Percentiles rank a stretch among this genome's conserved stretches.
Evolutionary conservation across 1,284 basidiomycete genomes (phyloP).

Genomic region (Ustilago trichophora): DNA sequence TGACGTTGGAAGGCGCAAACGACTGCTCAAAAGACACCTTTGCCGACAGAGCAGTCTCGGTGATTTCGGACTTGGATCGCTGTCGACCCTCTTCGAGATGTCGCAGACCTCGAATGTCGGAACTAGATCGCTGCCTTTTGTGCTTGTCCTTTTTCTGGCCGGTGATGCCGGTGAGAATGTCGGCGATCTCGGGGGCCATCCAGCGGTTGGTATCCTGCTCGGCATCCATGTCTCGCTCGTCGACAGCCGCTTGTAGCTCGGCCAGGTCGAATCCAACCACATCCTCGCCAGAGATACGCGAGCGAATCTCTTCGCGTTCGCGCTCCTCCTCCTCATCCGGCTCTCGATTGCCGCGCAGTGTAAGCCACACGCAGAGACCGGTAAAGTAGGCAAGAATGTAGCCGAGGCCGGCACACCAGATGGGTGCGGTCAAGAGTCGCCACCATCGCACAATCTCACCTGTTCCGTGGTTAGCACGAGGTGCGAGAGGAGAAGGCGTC

Average conservation of each 20-base stretch:
- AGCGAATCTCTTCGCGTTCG: conserved; percentile 41
- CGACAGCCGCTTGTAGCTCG: conserved; percentile 34
- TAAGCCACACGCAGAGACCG: conserved; percentile 58
- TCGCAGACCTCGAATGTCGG: conserved; percentile 1
- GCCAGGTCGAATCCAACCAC: conserved; percentile 31
- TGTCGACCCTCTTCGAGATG: conserved; percentile 16
- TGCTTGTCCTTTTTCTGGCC: conserved; percentile 43
- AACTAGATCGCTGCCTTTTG: conserved; percentile 4
- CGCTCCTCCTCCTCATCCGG: conserved; percentile 47
- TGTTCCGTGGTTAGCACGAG: conserved; percentile 12
- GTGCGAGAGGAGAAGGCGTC: conserved; percentile 40
- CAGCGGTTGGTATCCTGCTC: conserved; percentile 31
- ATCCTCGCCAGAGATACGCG: conserved; percentile 43
- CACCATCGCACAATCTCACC: conserved; percentile 45
- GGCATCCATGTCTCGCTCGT: conserved; percentile 20
- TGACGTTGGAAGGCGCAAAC: neutral
- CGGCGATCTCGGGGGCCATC: conserved; percentile 52
- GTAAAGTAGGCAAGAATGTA: conserved; percentile 54
- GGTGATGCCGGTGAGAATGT: conserved; percentile 29
- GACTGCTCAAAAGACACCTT: conserved; percentile 20
- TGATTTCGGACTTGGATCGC: conserved; percentile 12
- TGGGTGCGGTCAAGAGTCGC: conserved; percentile 41
- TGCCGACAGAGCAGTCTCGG: conserved; percentile 2
- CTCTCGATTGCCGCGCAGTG: conserved; percentile 52
- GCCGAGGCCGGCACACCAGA: conserved; percentile 55